Evolutionary conservation across 768 basidiomycete genomes (phyloP), one percentile per base, ranked within the genome.

Genomic region (Amanita rubescens): DNA sequence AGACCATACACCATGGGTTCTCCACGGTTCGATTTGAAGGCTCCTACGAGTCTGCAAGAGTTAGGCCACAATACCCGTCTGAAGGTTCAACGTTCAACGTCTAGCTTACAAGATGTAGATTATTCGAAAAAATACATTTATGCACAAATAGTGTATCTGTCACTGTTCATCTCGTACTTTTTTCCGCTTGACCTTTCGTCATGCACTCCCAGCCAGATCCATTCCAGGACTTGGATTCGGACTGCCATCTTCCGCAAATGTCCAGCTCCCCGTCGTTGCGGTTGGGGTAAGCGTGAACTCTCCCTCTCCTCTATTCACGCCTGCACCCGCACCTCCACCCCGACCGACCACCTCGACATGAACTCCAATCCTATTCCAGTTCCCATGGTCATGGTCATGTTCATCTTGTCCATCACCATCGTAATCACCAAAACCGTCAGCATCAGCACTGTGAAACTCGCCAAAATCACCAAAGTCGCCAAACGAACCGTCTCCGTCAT

Each of bases 381-480:
- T 19, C 19, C 19, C 48, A 12, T 20, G 32, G 10, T 37, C 42
- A n/a, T 33, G 27, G 17, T 49, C 27, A 30, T 37, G 30, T 14
- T n/a, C 47, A 6, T 30, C 27, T 30, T 20, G 32, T 14, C 46
- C 42, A 24, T 33, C 30, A 14, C 42, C 27, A 30, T 37, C 19
- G 15, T n/a, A 25, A 6, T 8, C 41, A 34, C 14, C 41, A 17
- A 19, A 17, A 30, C 4, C 30, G 19, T 32, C 44, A 49, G 58
- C 32, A 32, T 67, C 71, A 1, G 74, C 78, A 49, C 72, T 73
- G 59, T 87, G 87, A 60, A 89, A 88, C 51, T 88, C 88, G 3
- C 88, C 86, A 61, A 89, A 88, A 51, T 88, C 88, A 3, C 88
- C 86, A 61, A 91, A 90, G 58, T 72, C 74, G 48, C 84, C 84